phyloP scores from a whole-genome alignment of 805 yeast genomes.

The Hanseniaspora thailandica region DNA sequence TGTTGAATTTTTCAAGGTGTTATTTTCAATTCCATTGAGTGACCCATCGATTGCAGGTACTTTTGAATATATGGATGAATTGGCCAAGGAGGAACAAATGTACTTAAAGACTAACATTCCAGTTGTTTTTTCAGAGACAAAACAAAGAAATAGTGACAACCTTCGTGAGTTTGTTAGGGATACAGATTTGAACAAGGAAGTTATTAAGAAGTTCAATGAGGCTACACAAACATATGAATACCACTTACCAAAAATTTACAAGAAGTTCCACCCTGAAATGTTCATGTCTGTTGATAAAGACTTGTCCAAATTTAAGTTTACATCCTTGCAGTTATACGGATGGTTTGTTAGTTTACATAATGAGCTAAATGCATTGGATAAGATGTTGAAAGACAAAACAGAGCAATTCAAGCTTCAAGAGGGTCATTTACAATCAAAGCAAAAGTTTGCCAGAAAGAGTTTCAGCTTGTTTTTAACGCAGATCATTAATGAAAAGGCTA shows the following conservation, averaged over 20 bases:
- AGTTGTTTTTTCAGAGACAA: not conserved
- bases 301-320: conserved; percentile 2
- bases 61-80: conserved; percentile 6
- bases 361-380: conserved; percentile 2
- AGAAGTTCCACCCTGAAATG: conserved; percentile 9
- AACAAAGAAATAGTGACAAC: not conserved
- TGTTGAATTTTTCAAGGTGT: conserved; percentile 7
- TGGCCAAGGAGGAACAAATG: not conserved
- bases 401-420: not conserved
- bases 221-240: not conserved
- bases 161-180: conserved; percentile 3
- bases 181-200: not conserved
- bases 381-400: not conserved
- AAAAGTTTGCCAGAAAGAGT: conserved; percentile 8
- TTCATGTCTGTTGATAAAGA: not conserved
- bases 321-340: conserved; percentile 6
- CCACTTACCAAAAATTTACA: conserved; percentile 1
- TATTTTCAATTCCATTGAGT: not conserved
- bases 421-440: conserved; percentile 1
- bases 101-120: not conserved
- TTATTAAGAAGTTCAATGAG: not conserved
- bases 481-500: not conserved
- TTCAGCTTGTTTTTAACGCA: conserved; percentile 1
- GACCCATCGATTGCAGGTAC: not conserved
- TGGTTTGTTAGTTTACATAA: conserved; percentile 8